Evolutionary conservation across 2,329 filamentous ascomycete species (phyloP).

Genomic region (Scedosporium aurantiacum): DNA sequence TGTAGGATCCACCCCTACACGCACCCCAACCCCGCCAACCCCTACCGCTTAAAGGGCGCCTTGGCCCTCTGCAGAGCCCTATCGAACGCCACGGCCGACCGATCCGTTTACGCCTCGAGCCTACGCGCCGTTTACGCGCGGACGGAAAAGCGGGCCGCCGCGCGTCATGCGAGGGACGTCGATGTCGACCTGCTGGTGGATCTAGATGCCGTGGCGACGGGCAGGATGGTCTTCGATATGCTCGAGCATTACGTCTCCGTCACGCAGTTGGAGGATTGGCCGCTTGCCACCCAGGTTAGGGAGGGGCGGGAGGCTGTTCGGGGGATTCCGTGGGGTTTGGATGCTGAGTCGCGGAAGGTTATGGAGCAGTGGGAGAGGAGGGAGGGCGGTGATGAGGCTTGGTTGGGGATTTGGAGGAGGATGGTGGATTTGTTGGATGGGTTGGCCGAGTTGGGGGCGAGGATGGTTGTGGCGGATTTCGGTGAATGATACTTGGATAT

Average conservation of each 20-base stretch:
- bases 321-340: conserved; percentile 5
- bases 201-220: conserved; percentile 41
- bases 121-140: background rate
- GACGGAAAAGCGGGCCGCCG: background rate
- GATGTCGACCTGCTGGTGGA: conserved; percentile 23
- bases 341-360: conserved; percentile 6
- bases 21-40: conserved; percentile 37
- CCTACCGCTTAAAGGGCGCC: conserved; percentile 37
- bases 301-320: conserved; percentile 39
- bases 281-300: conserved; percentile 29
- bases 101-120: conserved; percentile 11
- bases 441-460: conserved; percentile 34
- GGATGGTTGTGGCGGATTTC: conserved; percentile 31
- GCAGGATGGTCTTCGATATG: conserved; percentile 41
- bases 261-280: conserved; percentile 34
- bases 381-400: conserved; percentile 27
- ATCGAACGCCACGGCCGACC: conserved; percentile 33
- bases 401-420: conserved; percentile 35
- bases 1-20: conserved; percentile 38
- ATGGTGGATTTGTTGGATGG: conserved; percentile 35
- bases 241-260: conserved; percentile 29
- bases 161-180: background rate
- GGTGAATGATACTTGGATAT: conserved; percentile 7
- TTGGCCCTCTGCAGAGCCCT: conserved; percentile 41
- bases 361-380: conserved; percentile 13